Conservation (phyloP, 1,139 yeast genomes). For the Hemisphaericaspora xylanilytica region DNA sequence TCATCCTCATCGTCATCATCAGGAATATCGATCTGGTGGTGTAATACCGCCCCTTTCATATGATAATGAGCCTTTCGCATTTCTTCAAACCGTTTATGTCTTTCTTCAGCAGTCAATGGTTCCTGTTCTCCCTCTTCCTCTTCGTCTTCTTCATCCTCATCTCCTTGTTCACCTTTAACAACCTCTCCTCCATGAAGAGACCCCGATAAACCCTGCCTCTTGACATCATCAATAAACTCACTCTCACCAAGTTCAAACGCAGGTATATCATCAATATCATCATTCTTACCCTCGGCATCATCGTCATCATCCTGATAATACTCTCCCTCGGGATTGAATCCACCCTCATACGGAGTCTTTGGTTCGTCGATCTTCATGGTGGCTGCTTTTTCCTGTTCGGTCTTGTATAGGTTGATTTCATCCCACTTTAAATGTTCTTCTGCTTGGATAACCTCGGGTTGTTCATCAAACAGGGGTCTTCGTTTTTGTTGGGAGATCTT, state of each 20-base stretch:
- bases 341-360: constrained; percentile 95
- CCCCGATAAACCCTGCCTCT: constrained; percentile 12
- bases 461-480: constrained; percentile 11
- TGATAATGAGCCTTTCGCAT: constrained; percentile 77
- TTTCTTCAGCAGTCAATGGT: constrained; percentile 55
- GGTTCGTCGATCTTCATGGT: constrained; percentile 93
- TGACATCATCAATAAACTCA: constrained; percentile 31
- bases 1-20: constrained; percentile 28
- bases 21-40: constrained; percentile 28
- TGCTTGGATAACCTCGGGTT: constrained; percentile 5
- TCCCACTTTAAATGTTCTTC: constrained; percentile 61
- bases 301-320: constrained; percentile 77
- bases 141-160: constrained; percentile 27
- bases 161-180: constrained; percentile 21
- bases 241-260: constrained; percentile 46
- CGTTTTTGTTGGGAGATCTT: constrained; percentile 29
- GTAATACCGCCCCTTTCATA: constrained; percentile 58
- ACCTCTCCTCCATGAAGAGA: constrained; percentile 43
- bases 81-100: constrained; percentile 68
- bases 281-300: constrained; percentile 37
- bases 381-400: constrained; percentile 68
- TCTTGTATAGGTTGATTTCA: constrained; percentile 61
- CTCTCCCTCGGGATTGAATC: constrained; percentile 80
- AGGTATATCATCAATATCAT: constrained; percentile 26
- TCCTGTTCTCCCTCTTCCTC: constrained; percentile 36